Conservation (phyloP, 2,329 filamentous ascomycete species). For the Monosporascus sp. region DNA sequence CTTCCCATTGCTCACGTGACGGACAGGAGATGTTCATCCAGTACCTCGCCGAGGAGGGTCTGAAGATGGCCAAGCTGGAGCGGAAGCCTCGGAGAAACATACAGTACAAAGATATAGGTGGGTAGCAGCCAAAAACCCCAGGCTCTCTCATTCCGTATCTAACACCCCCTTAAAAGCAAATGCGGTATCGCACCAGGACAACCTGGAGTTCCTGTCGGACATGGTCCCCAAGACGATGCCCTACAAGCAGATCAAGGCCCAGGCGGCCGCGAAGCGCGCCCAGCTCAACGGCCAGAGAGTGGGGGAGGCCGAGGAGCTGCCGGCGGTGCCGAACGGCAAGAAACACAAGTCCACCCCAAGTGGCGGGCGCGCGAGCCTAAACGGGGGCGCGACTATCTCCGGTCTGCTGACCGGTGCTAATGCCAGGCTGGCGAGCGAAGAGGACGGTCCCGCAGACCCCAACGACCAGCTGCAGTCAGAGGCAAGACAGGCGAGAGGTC, state of each 20-base stretch:
- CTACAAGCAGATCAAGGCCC: conserved; percentile 71
- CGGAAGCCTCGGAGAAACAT: conserved; percentile 88
- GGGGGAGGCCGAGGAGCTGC: neutral
- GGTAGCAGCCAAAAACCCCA: conserved; percentile 12
- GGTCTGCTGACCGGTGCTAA: conserved; percentile 24
- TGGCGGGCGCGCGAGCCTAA: conserved; percentile 17
- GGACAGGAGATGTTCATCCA: conserved; percentile 88
- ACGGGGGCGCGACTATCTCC: conserved; percentile 16
- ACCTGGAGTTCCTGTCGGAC: conserved; percentile 90
- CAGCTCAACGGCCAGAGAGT: conserved; percentile 39
- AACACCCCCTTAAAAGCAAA: conserved; percentile 39
- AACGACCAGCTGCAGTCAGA: conserved; percentile 52
- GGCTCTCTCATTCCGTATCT: conserved; percentile 1
- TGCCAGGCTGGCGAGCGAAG: conserved; percentile 20
- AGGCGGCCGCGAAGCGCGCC: conserved; percentile 46
- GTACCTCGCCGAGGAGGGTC: conserved; percentile 77
- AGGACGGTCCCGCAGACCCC: conserved; percentile 35
- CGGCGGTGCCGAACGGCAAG: conserved; percentile 29
- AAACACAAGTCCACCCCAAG: conserved; percentile 26
- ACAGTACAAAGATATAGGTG: conserved; percentile 91
- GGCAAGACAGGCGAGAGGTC: conserved; percentile 40
- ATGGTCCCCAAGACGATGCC: conserved; percentile 82
- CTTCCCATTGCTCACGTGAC: neutral
- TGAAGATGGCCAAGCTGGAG: conserved; percentile 86
- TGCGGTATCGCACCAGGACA: conserved; percentile 82